phyloP scores from a whole-genome alignment of 164 flowering plant species.

The Kingdonia uniflora region DNA sequence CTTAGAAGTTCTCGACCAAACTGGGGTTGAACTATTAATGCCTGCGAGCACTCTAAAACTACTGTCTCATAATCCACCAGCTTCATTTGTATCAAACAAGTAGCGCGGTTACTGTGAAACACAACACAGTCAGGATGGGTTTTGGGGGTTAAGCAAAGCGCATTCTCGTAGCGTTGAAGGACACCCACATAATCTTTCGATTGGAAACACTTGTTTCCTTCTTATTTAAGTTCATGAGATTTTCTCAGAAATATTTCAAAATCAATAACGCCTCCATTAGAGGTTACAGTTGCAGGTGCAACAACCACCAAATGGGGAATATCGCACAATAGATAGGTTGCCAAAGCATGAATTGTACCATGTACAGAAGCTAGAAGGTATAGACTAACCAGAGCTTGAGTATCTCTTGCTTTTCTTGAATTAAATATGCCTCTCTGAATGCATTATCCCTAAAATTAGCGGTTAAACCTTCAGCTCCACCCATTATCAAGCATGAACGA shows the following conservation, averaged over 20 bases:
- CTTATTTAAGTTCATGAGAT: constrained; percentile 72
- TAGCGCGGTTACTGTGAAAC: constrained; percentile 73
- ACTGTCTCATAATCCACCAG: constrained; percentile 63
- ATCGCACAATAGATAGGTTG: no score
- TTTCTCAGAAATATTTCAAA: constrained; percentile 41
- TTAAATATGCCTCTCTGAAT: no score
- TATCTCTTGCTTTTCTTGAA: no score
- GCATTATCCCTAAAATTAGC: no score
- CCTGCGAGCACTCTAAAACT: constrained; percentile 76
- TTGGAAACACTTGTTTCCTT: constrained; percentile 75
- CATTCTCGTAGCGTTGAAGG: constrained; percentile 71
- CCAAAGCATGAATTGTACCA: no score
- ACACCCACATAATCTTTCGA: constrained; percentile 74
- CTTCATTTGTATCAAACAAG: constrained; percentile 87
- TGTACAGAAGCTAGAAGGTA: no score
- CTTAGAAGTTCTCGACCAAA: constrained; percentile 77
- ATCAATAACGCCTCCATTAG: constrained; percentile 22
- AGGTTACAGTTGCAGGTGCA: no score
- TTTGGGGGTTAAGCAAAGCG: constrained; percentile 64
- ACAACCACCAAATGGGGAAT: no score
- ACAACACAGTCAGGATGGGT: constrained; percentile 59
- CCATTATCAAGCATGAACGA: no score
- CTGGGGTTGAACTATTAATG: constrained; percentile 68
- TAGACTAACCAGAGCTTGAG: no score
- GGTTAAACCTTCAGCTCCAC: no score